phyloP scores from a whole-genome alignment of 441 rosid genomes.

The Gossypium gossypioides region DNA sequence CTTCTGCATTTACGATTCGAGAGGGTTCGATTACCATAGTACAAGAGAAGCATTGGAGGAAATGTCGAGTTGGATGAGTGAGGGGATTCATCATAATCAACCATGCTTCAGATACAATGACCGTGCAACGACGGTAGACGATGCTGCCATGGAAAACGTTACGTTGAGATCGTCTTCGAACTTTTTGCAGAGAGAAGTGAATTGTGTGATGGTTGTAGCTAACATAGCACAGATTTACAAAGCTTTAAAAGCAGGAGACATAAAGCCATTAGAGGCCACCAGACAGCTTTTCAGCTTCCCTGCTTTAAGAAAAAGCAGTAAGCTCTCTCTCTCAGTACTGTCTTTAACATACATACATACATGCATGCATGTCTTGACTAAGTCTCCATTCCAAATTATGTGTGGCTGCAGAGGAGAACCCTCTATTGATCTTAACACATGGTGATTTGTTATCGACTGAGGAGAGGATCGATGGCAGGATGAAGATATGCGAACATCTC shows the following conservation, averaged over 20 bases:
- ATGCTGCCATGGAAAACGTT: conserved; percentile 12
- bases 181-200: conserved; percentile 35
- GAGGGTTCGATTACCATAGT: conserved; percentile 30
- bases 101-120: conserved; percentile 35
- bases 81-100: conserved; percentile 53
- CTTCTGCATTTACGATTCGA: conserved; percentile 47
- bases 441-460: conserved; percentile 42
- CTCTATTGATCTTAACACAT: conserved; percentile 44
- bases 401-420: conserved; percentile 41
- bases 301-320: conserved; percentile 43
- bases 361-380: not conserved
- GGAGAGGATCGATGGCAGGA: conserved; percentile 41
- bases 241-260: conserved; percentile 35
- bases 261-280: conserved; percentile 34
- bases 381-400: not conserved
- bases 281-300: conserved; percentile 34
- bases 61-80: conserved; percentile 38
- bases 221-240: conserved; percentile 34
- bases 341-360: not conserved
- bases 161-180: conserved; percentile 23
- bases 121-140: conserved; percentile 5
- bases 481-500: conserved; percentile 34
- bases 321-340: conserved; percentile 11
- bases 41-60: conserved; percentile 33
- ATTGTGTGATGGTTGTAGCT: conserved; percentile 40